Evolutionary conservation across 2,329 filamentous ascomycete species (phyloP), one percentile per base, ranked within the genome.

Genomic region (Lomentospora prolificans): DNA sequence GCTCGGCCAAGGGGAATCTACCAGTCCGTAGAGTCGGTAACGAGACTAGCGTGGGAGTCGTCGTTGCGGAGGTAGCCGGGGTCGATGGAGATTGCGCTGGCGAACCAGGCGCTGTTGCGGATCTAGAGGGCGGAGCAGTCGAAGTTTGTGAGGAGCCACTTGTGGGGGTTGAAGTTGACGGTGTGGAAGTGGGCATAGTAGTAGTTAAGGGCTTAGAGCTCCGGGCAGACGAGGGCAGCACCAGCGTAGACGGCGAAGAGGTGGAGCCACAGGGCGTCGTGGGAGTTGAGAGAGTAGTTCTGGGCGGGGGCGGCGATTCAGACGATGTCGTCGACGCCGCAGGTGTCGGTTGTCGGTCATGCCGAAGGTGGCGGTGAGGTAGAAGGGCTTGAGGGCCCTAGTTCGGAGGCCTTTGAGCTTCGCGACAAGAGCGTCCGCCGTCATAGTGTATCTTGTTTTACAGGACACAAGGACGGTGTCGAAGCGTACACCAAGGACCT

Each of bases 21-120:
- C 92, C 92, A 97, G 75, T 97, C 91, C 50, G 92, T 83, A 74
- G 96, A 96, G 70, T 97, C 92, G 24, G 90, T 96, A 1, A 96
- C 92, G 2, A 92, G 78, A 0, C 90, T 90, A 36, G 79, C 81
- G 63, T 94, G 89, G 3, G 86, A 88, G 72, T 85, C 90, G 3
- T 82, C 74, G 70, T 96, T 96, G 60, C 84, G 71, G 27, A 96
- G 81, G 73, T 95, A 96, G 3, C 86, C 79, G 0, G 89, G 89
- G 14, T 86, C 86, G 66, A 94, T 86, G 65, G 82, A 85, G 44
- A 96, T 79, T 0, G 90, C 87, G 59, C 85, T 79, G 46, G 87
- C 89, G n/a, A 97, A 80, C 70, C 90, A 84, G 55, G 76, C 73
- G 14, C 91, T 81, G 64, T 85, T 79, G 60, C 85, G 84, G 51